Base-by-base conservation (phyloP, 2,329 filamentous ascomycete species). In the Trichoderma atroviride region DNA sequence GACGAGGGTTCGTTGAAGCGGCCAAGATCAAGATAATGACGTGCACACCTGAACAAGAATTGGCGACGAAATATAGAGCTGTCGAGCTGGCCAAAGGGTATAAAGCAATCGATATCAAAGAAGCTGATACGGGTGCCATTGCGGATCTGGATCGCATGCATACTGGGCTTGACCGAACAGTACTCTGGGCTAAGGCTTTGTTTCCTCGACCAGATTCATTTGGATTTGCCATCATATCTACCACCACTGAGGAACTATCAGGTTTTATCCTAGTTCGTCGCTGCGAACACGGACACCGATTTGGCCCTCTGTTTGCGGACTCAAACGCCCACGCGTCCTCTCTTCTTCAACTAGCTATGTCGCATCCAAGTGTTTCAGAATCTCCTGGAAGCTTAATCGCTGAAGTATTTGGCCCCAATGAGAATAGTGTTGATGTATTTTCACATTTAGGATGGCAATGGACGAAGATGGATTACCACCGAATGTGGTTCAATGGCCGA, bases 401-500 rank as follows among this genome's bases (percentile, higher is more conserved):
- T 10, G 61, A 56, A 14, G 1, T 43, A 24, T 64, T 64, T 19
- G 61, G 61, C 14, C 50, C 50, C 2, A 64, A 56, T 13, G 52
- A 64, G 19, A 31, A 56, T 1, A 37, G 50, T 19, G 14, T 53
- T 27, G 10, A 9, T 5, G 50, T 64, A 2, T 64, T 64, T 19
- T 31, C 50, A 31, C 11, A 43, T 10, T 33, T 64, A 19, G 61
- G 61, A 19, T 64, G 50, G 61, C 24, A 56, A 10, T 64, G 50
- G 52, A 33, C 35, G 4, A 31, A 35, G 7, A 6, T 64, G 10
- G 61, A 64, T 5, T 64, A 64, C 27, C 61, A 64, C 11, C 56
- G 61, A 40, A 64, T 64, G 61, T 64, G 61, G 61, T 50, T 64
- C n/a, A 2, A 64, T 22, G 61, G 61, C n/a, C 50, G 11, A 56